Percentiles rank a stretch among this genome's conserved stretches.
These are phyloP conservation scores for Microsporum audouinii DNA, from an alignment of 2,329 filamentous ascomycete species.

Conservation along the genomic window DNA sequence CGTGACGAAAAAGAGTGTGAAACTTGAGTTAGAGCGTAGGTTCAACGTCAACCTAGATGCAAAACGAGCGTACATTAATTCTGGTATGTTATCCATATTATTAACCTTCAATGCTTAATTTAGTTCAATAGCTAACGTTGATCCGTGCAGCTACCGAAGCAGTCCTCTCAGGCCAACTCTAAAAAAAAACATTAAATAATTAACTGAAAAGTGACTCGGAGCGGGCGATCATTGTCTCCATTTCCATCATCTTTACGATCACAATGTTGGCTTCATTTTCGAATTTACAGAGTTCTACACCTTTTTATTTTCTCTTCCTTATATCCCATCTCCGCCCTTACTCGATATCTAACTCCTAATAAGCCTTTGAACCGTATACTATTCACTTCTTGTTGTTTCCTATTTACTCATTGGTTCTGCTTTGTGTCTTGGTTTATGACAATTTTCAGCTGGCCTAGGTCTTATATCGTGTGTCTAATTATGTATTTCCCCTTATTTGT, in stretches of 20 bases:
- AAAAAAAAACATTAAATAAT: constrained; percentile 5
- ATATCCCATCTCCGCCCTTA: neutral
- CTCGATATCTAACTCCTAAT: neutral
- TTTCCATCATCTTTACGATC: neutral
- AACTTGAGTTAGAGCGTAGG: constrained; percentile 78
- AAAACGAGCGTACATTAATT: constrained; percentile 88
- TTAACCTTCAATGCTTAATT: neutral
- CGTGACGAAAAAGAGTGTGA: constrained; percentile 97
- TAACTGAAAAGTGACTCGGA: neutral
- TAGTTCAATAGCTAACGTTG: neutral
- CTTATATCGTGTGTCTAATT: neutral
- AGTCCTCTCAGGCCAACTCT: constrained; percentile 64
- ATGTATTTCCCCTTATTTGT: neutral
- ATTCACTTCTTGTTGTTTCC: neutral
- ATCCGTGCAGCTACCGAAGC: constrained; percentile 56
- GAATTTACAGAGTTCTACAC: neutral
- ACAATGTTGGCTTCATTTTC: neutral
- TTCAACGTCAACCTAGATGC: constrained; percentile 79
- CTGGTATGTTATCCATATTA: constrained; percentile 50
- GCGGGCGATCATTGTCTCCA: neutral
- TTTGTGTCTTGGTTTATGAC: constrained; percentile 3
- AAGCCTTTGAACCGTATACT: neutral
- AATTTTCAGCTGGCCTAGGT: neutral
- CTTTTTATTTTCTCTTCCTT: neutral
- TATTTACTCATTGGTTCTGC: neutral